Evolutionary conservation across 2,329 filamentous ascomycete genomes (phyloP), one percentile per base, ranked within the genome.

Genomic region (Cercospora citrullina): DNA sequence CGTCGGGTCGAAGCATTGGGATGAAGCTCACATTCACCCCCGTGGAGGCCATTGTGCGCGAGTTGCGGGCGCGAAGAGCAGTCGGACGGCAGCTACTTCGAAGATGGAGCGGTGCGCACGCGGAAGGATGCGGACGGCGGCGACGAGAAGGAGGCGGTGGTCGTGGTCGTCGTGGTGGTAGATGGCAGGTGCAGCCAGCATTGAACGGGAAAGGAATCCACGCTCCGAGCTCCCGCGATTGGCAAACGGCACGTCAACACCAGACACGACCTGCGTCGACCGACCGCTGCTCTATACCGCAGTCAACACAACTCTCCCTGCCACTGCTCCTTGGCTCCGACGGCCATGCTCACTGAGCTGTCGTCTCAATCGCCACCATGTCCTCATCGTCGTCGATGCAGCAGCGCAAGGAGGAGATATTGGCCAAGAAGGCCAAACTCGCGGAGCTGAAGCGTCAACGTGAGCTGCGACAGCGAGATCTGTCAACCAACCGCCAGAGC

Each of bases 341-440:
- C 64, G 60, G 61, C 63, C 31, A 70, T 58, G 45, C 45, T 60
- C 58, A n/a, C 31, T 14, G 31, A 63, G 42, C 14, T 33, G 55
- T 31, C 45, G 26, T 53, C 48, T 21, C 12, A 6, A 33, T 23
- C 30, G 30, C 51, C 30, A 57, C 33, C 62, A 64, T 64, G 62
- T 63, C 45, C 42, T 63, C 60, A 10, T 63, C 55, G 16, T 59
- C 77, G 31, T 76, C 77, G 31, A 68, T 77, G 21, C 90, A 89
- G 79, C 84, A 94, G 85, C 91, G 94, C 76, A 91, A 93, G 84
- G 93, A 97, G 84, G 95, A 99, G 84, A 97, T 99, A 74, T 85
- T 95, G 75, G 94, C 93, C 74, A 99, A 99, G 84, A 94, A 92
- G 85, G 94, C 94, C 71, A 97, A 95, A 85, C 92, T 99, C 76